These are phyloP conservation scores for Globisporangium solare DNA, from an alignment of 352 stramenopile species.

Conservation along the genomic window DNA sequence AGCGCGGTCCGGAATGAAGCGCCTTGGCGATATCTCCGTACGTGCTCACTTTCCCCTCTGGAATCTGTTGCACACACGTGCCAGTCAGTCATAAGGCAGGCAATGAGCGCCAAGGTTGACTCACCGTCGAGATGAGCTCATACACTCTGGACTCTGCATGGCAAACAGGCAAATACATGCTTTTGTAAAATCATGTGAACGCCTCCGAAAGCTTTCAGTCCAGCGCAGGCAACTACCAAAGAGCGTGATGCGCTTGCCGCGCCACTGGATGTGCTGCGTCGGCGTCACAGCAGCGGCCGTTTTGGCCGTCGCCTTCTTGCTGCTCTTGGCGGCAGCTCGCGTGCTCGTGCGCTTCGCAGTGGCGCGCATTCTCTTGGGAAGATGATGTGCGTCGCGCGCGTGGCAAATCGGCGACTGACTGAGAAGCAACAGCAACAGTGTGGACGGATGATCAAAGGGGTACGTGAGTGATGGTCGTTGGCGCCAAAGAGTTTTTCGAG, in stretches of 20 bases:
- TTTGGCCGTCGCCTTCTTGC: conserved; percentile 20
- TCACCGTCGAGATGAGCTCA: conserved; percentile 71
- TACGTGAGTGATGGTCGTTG: conserved; percentile 10
- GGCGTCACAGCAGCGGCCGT: conserved; percentile 13
- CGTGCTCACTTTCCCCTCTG: conserved; percentile 70
- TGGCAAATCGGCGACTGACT: conserved; percentile 2
- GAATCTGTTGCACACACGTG: conserved; percentile 40
- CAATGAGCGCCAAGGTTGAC: not conserved
- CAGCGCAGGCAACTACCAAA: conserved; percentile 48
- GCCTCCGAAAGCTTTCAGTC: not conserved
- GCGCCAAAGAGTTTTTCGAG: conserved; percentile 3
- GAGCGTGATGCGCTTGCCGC: conserved; percentile 59
- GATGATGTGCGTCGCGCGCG: not conserved
- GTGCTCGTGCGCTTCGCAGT: conserved; percentile 3
- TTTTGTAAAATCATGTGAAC: not conserved
- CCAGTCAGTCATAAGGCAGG: not conserved
- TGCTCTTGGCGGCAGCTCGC: not conserved
- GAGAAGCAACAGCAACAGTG: no score
- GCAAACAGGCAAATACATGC: no score
- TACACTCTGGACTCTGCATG: conserved; percentile 69
- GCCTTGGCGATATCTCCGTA: conserved; percentile 64
- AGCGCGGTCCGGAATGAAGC: conserved; percentile 57
- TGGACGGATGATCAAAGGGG: no score
- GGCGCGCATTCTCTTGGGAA: conserved; percentile 4
- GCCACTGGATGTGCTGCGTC: conserved; percentile 65